Percentiles rank a stretch among this genome's conserved stretches.
Evolutionary conservation across 2,329 filamentous ascomycete genomes (phyloP).

Genomic region (Colletotrichum musae): DNA sequence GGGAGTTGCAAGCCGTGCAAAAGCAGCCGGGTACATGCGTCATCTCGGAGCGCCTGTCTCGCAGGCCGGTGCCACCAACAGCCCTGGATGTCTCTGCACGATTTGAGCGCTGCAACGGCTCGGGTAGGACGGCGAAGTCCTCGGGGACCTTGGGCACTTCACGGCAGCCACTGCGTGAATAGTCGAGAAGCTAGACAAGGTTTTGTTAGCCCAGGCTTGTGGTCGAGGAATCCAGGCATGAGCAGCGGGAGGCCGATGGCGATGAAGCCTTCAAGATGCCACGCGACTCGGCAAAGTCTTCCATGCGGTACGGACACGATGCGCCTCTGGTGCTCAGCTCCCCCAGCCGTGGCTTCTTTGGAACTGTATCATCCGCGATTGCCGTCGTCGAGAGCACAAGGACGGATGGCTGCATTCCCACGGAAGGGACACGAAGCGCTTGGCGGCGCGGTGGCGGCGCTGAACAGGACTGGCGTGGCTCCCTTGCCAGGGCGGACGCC

Average conservation of each 20-base stretch:
- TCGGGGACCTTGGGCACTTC: neutral
- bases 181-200: neutral
- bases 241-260: neutral
- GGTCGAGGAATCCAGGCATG: neutral
- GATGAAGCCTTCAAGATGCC: constrained; percentile 8
- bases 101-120: neutral
- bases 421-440: neutral
- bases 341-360: neutral
- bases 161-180: too few relatives aligned
- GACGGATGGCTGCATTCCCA: neutral
- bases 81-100: neutral
- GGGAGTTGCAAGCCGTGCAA: too few relatives aligned
- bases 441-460: constrained; percentile 3
- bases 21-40: constrained; percentile 1
- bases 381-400: neutral
- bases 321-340: neutral
- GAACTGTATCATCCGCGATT: neutral
- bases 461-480: neutral
- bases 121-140: too few relatives aligned
- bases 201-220: neutral
- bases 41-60: constrained; percentile 9
- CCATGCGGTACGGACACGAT: neutral
- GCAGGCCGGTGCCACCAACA: constrained; percentile 4
- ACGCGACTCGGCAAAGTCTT: neutral
- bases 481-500: too few relatives aligned